phyloP scores from a whole-genome alignment of 2,329 filamentous ascomycete genomes.

The Penicillium psychrosexuale region DNA sequence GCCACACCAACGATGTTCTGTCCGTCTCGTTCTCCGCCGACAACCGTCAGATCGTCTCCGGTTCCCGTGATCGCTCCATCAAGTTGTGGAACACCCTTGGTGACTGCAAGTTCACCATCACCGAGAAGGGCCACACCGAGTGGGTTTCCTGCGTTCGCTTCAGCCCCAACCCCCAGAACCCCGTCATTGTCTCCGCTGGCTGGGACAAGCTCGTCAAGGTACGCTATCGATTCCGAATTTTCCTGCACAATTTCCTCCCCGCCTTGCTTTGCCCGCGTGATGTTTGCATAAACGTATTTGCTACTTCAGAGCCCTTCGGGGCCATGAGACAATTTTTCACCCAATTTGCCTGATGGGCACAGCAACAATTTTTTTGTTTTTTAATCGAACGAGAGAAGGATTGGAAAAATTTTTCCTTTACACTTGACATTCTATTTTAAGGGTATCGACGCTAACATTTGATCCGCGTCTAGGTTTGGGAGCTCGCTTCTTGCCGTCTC shows the following conservation, averaged over 20 bases:
- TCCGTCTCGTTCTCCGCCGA: constrained; percentile 99
- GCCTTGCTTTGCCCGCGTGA: constrained; percentile 61
- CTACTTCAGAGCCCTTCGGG: constrained; percentile 97
- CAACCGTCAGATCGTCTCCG: constrained; percentile 99
- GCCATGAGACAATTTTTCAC: constrained; percentile 98
- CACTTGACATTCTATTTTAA: constrained; percentile 5
- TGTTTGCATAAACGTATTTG: constrained; percentile 99
- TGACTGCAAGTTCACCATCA: constrained; percentile 99
- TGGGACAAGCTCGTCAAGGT: constrained; percentile 99
- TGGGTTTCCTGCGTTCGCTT: constrained; percentile 99
- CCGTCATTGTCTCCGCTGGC: constrained; percentile 95
- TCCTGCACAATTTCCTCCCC: constrained; percentile 17
- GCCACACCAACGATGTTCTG: constrained; percentile 98
- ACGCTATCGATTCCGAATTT: constrained; percentile 45
- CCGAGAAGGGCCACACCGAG: constrained; percentile 99
- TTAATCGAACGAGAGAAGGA: constrained; percentile 17
- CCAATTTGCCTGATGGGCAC: constrained; percentile 51
- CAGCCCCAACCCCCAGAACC: constrained; percentile 99
- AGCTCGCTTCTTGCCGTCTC: constrained; percentile 97
- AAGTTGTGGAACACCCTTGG: constrained; percentile 99
- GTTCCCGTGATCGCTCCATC: constrained; percentile 96
- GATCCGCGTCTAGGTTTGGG: constrained; percentile 73
- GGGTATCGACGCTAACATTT: constrained; percentile 22
- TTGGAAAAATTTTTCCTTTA: constrained; percentile 13
- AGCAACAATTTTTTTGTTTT: constrained; percentile 15